These are phyloP conservation scores for Eucalyptus caleyi DNA, from an alignment of 345 rosid genomes.

Conservation along the genomic window DNA sequence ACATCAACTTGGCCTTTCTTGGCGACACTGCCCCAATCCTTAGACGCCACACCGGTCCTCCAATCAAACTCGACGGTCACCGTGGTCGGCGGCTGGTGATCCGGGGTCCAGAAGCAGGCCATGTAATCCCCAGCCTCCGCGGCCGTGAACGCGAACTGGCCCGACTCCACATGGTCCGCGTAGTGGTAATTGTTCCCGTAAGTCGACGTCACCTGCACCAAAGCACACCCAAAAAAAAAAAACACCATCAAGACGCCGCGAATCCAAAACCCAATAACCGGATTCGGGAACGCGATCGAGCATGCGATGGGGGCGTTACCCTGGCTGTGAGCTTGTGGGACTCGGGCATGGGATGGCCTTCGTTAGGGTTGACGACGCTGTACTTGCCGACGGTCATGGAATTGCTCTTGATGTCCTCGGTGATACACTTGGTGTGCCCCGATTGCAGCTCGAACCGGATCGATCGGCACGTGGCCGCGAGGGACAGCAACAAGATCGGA, in stretches of 20 bases:
- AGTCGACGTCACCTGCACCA: conserved; percentile 63
- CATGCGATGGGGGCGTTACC: conserved; percentile 11
- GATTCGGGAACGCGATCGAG: background rate
- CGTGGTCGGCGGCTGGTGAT: conserved; percentile 45
- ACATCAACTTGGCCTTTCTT: conserved; percentile 92
- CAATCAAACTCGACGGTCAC: conserved; percentile 80
- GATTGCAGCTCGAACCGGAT: conserved; percentile 77
- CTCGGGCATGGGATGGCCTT: conserved; percentile 57
- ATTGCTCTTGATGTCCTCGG: conserved; percentile 80
- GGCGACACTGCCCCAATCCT: conserved; percentile 73
- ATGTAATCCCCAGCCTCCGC: conserved; percentile 74
- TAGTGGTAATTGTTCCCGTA: conserved; percentile 66
- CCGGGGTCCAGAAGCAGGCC: conserved; percentile 65
- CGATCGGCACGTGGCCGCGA: conserved; percentile 26
- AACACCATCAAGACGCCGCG: background rate
- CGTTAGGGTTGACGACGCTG: conserved; percentile 54
- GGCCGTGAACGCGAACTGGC: conserved; percentile 85
- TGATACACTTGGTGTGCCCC: conserved; percentile 72
- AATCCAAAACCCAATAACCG: background rate
- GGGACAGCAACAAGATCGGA: conserved; percentile 3
- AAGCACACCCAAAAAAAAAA: background rate
- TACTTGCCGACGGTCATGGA: conserved; percentile 93
- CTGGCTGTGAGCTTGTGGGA: conserved; percentile 72
- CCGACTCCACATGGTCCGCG: conserved; percentile 54
- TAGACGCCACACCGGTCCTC: conserved; percentile 74